These are phyloP conservation scores for Blechomonas ayalai DNA, from an alignment of 208 protist species.

Conservation along the genomic window DNA sequence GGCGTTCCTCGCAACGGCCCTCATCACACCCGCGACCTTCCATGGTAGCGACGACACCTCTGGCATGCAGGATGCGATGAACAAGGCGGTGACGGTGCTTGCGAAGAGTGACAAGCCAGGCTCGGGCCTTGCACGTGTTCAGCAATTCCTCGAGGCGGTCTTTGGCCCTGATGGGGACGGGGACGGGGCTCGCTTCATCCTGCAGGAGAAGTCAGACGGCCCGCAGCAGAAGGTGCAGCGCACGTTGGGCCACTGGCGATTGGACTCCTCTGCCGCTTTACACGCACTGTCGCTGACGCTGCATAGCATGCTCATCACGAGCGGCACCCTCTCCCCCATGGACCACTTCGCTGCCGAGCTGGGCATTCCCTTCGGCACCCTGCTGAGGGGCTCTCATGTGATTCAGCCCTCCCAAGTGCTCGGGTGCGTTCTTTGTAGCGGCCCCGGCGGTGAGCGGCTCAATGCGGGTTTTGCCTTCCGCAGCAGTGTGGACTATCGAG, in stretches of 20 bases:
- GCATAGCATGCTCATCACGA: constrained; percentile 90
- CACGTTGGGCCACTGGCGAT: constrained; percentile 89
- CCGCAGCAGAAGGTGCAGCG: constrained; percentile 3
- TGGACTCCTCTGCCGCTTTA: constrained; percentile 82
- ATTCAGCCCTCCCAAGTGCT: constrained; percentile 75
- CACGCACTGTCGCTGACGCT: constrained; percentile 29
- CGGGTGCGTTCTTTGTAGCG: constrained; percentile 50
- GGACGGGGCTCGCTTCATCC: constrained; percentile 53
- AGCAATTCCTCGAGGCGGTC: constrained; percentile 63
- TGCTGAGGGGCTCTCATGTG: constrained; percentile 89
- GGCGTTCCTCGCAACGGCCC: constrained; percentile 49
- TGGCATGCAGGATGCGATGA: constrained; percentile 55
- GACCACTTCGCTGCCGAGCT: constrained; percentile 91
- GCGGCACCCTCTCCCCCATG: constrained; percentile 95
- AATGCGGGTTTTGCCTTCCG: constrained; percentile 83
- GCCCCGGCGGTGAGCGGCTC: constrained; percentile 61
- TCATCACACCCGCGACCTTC: constrained; percentile 73
- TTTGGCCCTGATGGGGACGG: constrained; percentile 31
- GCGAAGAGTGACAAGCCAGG: constrained; percentile 49
- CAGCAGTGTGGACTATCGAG: constrained; percentile 64
- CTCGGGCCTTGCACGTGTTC: constrained; percentile 49
- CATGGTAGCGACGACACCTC: constrained; percentile 10
- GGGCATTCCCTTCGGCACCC: constrained; percentile 69
- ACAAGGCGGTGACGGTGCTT: constrained; percentile 54
- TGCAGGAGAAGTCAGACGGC: constrained; percentile 27